Evolutionary conservation across 768 basidiomycete species (phyloP).

Genomic region (Russula dissimulans): DNA sequence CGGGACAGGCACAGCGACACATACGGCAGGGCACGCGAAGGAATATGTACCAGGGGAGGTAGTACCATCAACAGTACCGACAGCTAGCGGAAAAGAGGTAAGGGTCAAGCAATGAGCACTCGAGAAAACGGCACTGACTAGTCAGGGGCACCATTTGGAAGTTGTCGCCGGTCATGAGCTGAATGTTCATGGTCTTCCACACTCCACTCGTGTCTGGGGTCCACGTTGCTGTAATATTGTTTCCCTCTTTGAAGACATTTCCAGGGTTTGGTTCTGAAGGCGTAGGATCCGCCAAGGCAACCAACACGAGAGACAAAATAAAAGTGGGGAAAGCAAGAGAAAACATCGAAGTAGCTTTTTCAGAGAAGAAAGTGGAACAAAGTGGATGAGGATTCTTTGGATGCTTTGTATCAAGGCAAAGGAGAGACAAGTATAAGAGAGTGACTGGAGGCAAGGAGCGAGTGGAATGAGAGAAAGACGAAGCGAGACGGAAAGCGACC

Average conservation of each 20-base stretch:
- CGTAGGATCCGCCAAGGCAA: constrained; percentile 44
- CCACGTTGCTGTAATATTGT: constrained; percentile 52
- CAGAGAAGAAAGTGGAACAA: neutral
- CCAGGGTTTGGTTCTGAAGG: constrained; percentile 57
- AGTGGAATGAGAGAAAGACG: neutral
- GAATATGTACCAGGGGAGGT: constrained; percentile 35
- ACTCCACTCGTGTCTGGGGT: constrained; percentile 42
- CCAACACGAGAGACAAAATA: constrained; percentile 9
- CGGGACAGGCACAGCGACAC: constrained; percentile 15
- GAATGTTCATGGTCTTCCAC: constrained; percentile 67
- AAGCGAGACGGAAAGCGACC: no score
- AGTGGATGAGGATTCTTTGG: neutral
- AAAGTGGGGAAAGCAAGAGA: constrained; percentile 11
- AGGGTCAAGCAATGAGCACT: neutral
- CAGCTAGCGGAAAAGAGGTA: constrained; percentile 35
- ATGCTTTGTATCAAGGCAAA: neutral
- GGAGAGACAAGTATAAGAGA: neutral
- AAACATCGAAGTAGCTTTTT: constrained; percentile 1
- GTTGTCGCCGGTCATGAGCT: constrained; percentile 77
- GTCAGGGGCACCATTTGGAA: constrained; percentile 55
- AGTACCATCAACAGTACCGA: constrained; percentile 61
- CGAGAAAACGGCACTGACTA: constrained; percentile 35
- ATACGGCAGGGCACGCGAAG: constrained; percentile 60
- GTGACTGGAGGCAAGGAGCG: neutral
- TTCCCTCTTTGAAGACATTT: constrained; percentile 46